phyloP scores from a whole-genome alignment of 1,284 basidiomycete genomes.

The Moniliella sp. region DNA sequence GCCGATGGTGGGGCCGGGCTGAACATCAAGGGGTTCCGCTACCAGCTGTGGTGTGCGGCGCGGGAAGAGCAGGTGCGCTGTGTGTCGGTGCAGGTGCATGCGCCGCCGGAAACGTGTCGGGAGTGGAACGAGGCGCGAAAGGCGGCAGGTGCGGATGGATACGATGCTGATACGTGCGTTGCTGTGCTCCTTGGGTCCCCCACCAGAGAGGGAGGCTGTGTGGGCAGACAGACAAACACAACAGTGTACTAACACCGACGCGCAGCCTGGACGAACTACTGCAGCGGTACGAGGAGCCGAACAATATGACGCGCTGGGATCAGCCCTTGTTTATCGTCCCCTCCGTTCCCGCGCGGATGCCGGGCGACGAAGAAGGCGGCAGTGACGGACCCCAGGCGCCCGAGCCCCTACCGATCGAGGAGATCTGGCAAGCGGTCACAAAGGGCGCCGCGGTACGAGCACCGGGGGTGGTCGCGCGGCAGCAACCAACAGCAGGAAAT shows the following conservation, averaged over 20 bases:
- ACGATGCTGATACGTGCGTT: conserved; percentile 53
- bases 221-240: not conserved
- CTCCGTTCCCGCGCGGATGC: conserved; percentile 1
- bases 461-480: conserved; percentile 49
- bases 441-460: conserved; percentile 58
- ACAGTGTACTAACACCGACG: too few species aligned
- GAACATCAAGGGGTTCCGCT: conserved; percentile 84
- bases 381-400: conserved; percentile 49
- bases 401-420: conserved; percentile 45
- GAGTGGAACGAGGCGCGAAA: conserved; percentile 50
- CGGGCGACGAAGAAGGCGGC: conserved; percentile 38
- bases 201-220: not conserved
- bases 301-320: conserved; percentile 90
- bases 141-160: conserved; percentile 37
- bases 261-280: conserved; percentile 66
- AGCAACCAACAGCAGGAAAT: conserved; percentile 30
- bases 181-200: not conserved
- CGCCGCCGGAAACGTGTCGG: conserved; percentile 52
- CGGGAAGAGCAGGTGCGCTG: conserved; percentile 64
- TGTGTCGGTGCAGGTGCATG: conserved; percentile 61
- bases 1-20: conserved; percentile 57
- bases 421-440: conserved; percentile 62
- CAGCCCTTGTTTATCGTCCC: conserved; percentile 68
- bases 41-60: conserved; percentile 89
- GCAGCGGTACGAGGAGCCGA: conserved; percentile 78